Percentiles rank a stretch among this genome's conserved stretches.
Evolutionary conservation across 2,329 filamentous ascomycete species (phyloP).

Genomic region (Neofusicoccum laricinum): DNA sequence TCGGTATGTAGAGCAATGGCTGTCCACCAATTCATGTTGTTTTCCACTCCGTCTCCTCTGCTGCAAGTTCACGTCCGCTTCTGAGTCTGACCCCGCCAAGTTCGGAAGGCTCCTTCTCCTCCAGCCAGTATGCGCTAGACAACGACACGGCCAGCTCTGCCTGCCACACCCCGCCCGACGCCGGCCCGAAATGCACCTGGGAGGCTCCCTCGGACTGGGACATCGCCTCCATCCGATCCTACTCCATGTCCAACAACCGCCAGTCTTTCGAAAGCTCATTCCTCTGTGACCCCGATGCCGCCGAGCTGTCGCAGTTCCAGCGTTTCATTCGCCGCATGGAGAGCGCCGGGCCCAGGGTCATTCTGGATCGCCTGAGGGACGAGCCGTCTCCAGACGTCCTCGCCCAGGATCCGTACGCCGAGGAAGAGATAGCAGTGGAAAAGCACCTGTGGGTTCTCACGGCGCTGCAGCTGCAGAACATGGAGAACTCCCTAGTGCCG

Average conservation of each 20-base stretch:
- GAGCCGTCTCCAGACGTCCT: conserved; percentile 30
- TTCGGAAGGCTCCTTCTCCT: not conserved
- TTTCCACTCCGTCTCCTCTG: not conserved
- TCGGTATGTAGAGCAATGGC: conserved; percentile 1
- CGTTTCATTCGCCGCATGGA: conserved; percentile 57
- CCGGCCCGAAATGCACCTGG: conserved; percentile 18
- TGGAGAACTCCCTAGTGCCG: conserved; percentile 25
- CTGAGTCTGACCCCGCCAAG: not conserved
- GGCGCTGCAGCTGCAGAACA: conserved; percentile 44
- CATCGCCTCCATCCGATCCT: conserved; percentile 25
- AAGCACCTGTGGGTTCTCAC: conserved; percentile 63
- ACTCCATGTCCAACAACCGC: not conserved
- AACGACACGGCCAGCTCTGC: not conserved
- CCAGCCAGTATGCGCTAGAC: not conserved
- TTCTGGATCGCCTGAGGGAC: conserved; percentile 56
- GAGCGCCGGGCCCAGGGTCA: conserved; percentile 49
- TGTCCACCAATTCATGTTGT: not conserved
- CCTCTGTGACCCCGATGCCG: conserved; percentile 2
- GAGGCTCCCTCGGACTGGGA: conserved; percentile 34
- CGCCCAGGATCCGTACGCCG: conserved; percentile 38
- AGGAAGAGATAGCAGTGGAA: conserved; percentile 52
- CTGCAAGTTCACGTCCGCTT: not conserved
- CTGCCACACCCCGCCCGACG: not conserved
- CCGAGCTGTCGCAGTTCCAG: conserved; percentile 44
- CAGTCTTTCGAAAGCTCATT: conserved; percentile 5